Evolutionary conservation across 2,329 filamentous ascomycete genomes (phyloP).

Genomic region (Emergomyces pasteurianus): DNA sequence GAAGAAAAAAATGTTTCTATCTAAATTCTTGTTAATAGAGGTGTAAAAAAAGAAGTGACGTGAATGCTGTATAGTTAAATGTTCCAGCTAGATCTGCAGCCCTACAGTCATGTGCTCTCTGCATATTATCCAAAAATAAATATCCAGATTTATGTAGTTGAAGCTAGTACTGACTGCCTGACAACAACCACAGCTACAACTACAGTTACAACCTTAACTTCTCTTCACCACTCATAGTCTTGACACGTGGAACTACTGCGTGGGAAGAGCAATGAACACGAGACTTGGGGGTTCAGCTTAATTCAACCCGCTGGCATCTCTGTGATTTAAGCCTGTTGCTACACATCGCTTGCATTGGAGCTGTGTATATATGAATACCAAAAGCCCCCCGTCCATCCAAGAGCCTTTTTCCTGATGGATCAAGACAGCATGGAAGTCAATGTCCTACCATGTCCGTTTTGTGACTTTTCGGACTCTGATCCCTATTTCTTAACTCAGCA

Average conservation of each 20-base stretch:
- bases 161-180: not conserved
- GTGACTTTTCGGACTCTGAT: conserved; percentile 31
- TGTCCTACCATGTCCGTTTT: conserved; percentile 32
- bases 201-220: not conserved
- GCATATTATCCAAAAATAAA: not conserved
- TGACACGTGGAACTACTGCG: not conserved
- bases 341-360: not conserved
- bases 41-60: not conserved
- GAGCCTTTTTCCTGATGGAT: conserved; percentile 3
- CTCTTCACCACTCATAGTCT: not conserved
- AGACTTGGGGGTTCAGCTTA: not conserved
- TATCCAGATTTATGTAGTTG: too few relatives aligned
- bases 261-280: not conserved
- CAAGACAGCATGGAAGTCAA: conserved; percentile 5
- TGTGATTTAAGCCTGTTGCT: not conserved
- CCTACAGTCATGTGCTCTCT: not conserved
- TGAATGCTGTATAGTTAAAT: not conserved
- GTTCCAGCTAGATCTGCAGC: too few relatives aligned
- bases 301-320: not conserved
- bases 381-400: not conserved
- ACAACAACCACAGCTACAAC: too few relatives aligned
- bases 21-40: not conserved
- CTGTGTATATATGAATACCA: not conserved
- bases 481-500: conserved; percentile 31
- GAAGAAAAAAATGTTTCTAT: too few relatives aligned